Conservation (phyloP, 2,329 filamentous ascomycete genomes). For the Alternaria gansuensis region DNA sequence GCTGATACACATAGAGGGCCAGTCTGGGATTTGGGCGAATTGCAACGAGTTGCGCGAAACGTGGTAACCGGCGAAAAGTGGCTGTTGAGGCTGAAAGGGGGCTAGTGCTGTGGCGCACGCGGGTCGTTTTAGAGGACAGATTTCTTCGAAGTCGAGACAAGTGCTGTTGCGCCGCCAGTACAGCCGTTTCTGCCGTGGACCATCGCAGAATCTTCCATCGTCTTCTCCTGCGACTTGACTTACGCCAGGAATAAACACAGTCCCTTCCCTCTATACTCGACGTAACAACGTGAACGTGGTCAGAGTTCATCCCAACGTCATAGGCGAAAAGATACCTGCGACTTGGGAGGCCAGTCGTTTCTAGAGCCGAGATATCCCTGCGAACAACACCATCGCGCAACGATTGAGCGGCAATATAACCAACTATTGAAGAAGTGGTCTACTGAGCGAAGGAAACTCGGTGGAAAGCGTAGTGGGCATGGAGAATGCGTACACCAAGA, state of each 20-base stretch:
- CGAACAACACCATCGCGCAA: slow-evolving; percentile 12
- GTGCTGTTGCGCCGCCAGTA: slow-evolving; percentile 21
- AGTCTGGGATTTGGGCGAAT: not conserved
- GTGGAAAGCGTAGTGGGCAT: slow-evolving; percentile 48
- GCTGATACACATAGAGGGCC: not conserved
- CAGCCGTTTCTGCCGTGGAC: slow-evolving; percentile 18
- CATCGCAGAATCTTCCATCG: slow-evolving; percentile 17
- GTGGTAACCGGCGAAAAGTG: slow-evolving; percentile 16
- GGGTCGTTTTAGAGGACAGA: slow-evolving; percentile 24
- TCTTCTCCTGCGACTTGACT: slow-evolving; percentile 8
- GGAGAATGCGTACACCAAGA: slow-evolving; percentile 63
- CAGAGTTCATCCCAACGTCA: slow-evolving; percentile 14
- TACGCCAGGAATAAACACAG: slow-evolving; percentile 11
- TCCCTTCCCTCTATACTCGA: slow-evolving; percentile 7
- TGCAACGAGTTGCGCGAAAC: slow-evolving; percentile 9
- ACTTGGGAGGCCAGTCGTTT: slow-evolving; percentile 4
- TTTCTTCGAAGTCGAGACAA: slow-evolving; percentile 22
- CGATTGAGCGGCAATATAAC: slow-evolving; percentile 1
- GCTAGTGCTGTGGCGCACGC: slow-evolving; percentile 23
- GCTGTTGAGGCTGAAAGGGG: slow-evolving; percentile 12
- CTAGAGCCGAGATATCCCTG: slow-evolving; percentile 9
- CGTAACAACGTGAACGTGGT: slow-evolving; percentile 1
- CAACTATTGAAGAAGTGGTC: not conserved
- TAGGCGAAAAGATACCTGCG: slow-evolving; percentile 6
- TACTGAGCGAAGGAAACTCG: slow-evolving; percentile 5